Evolutionary conservation across 208 protist genomes (phyloP), one percentile per base, ranked within the genome.

Genomic region (Borovskyia barvae): DNA sequence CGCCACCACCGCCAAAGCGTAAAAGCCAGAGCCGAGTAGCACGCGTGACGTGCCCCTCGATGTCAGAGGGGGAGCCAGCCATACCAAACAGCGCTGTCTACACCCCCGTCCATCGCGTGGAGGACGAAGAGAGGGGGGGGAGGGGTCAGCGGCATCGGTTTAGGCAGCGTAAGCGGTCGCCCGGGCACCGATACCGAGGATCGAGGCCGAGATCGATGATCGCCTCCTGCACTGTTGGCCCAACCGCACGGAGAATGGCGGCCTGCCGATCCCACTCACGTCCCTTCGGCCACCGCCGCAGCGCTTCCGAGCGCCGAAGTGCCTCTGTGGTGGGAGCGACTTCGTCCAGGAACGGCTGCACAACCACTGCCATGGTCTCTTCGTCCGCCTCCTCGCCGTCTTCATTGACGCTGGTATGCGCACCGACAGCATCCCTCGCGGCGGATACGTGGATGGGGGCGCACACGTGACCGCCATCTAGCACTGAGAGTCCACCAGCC

Each of bases 261-360:
- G 77, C 50, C 55, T 93, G 86, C 4, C 86, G 79, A 64, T 93
- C 82, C 82, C 86, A 90, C 60, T 93, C 86, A 1, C 86, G 66
- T 3, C 82, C 82, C 36, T 76, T 81, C 1, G 77, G 67, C 50
- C 76, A 69, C 15, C 64, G 60, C 8, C 80, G 80, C 32, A 29
- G 14, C 12, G 32, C 50, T 64, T 47, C 42, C 0, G 39, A 48
- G 22, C 40, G 20, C 5, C 53, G 66, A 35, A 51, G 26, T 11
- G 41, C 49, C 52, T 51, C 52, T 26, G 46, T 19, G 15, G 40
- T 37, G 1, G 48, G 46, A 6, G 54, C 33, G 40, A 89, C 17
- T 45, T 87, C 80, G 7, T 58, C 43, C 0, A 30, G 2, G 29
- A 85, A 47, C 11, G 85, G 82, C 14, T 57, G 66, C 43, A 92